Evolutionary conservation across 176 grass and related monocot genomes (phyloP).

Genomic region (Oryza australiensis): DNA sequence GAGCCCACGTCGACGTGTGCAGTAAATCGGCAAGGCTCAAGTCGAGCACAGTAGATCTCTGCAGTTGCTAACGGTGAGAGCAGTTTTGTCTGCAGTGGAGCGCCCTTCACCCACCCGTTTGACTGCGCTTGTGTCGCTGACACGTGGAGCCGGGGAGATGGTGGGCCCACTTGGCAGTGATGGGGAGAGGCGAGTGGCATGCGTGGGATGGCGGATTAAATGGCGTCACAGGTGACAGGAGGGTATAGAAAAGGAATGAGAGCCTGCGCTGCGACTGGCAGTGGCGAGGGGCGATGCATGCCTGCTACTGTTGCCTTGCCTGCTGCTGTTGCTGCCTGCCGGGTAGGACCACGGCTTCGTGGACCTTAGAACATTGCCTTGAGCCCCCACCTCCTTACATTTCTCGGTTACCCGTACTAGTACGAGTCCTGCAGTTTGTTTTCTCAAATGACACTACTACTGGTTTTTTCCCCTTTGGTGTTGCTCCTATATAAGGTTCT

Average conservation of each 20-base stretch:
- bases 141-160: background rate
- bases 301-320: background rate
- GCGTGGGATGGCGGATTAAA: background rate
- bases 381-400: background rate
- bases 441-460: background rate
- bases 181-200: accelerated
- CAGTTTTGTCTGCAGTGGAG: conserved; percentile 42
- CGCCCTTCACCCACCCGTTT: background rate
- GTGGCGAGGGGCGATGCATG: conserved; percentile 14
- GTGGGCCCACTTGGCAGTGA: background rate
- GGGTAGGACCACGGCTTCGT: conserved; percentile 36
- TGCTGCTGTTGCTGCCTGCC: conserved; percentile 15
- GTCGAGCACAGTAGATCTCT: background rate
- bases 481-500: too few relatives aligned
- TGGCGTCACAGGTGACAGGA: conserved; percentile 43
- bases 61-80: background rate
- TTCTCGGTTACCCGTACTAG: background rate
- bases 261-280: conserved; percentile 24
- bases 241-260: conserved; percentile 33
- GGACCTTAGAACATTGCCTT: conserved; percentile 16
- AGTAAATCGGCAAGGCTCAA: conserved; percentile 6
- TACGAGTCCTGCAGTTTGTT: background rate
- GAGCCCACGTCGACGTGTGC: background rate
- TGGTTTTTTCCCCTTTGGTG: too few relatives aligned
- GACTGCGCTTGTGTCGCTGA: accelerated